Evolutionary conservation across 208 protist species (phyloP).

Genomic region (Leishmania lainsoni): DNA sequence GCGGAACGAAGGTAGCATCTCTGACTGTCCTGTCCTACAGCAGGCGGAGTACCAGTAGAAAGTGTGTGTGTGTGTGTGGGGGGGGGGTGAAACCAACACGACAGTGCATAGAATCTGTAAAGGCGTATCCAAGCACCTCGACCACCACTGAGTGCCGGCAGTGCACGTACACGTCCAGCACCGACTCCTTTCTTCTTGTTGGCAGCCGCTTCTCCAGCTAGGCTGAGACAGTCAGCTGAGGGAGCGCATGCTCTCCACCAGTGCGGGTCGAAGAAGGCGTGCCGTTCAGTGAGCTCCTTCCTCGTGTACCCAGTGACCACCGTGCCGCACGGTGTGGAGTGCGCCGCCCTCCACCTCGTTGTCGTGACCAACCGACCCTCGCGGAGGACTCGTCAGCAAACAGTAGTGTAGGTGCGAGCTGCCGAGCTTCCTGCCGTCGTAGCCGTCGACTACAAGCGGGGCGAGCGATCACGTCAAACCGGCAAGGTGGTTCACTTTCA

Average conservation of each 20-base stretch:
- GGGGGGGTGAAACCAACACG: conserved; percentile 45
- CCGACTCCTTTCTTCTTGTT: conserved; percentile 32
- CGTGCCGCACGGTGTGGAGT: conserved; percentile 60
- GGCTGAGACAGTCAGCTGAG: conserved; percentile 26
- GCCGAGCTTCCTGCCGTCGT: conserved; percentile 68
- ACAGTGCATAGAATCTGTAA: conserved; percentile 39
- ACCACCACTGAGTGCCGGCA: conserved; percentile 45
- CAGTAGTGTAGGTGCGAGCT: conserved; percentile 48
- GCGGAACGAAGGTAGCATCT: conserved; percentile 31
- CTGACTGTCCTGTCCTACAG: conserved; percentile 47
- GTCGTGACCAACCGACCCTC: not conserved
- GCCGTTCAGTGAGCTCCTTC: conserved; percentile 42
- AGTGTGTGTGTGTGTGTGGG: no score
- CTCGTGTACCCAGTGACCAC: conserved; percentile 66
- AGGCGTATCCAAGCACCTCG: conserved; percentile 58
- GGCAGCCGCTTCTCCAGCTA: conserved; percentile 49
- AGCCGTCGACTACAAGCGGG: conserved; percentile 7
- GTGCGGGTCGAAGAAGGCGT: conserved; percentile 39
- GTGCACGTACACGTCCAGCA: conserved; percentile 55
- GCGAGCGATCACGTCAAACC: conserved; percentile 2
- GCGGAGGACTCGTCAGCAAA: conserved; percentile 26
- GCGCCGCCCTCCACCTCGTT: conserved; percentile 6
- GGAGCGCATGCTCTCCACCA: conserved; percentile 39
- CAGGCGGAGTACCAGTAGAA: conserved; percentile 54
- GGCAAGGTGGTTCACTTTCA: conserved; percentile 65